Percentiles rank a stretch among this genome's conserved stretches.
These are phyloP conservation scores for Aegilops bicornis DNA, from an alignment of 176 grass and related monocot species.

Conservation along the genomic window DNA sequence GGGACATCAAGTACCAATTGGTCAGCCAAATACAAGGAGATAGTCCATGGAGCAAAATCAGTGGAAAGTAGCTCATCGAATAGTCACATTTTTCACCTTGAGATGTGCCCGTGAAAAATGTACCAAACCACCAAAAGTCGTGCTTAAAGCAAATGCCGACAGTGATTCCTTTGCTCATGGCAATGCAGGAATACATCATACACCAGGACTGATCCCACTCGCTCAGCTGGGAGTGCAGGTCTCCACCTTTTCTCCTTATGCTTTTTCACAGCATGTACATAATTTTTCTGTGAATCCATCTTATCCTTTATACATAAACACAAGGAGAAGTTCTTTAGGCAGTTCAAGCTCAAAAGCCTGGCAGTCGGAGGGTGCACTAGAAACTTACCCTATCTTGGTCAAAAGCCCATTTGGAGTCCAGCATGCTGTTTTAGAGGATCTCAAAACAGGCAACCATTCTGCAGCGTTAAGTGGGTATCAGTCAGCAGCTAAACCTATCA, in stretches of 20 bases:
- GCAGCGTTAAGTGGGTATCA: conserved; percentile 7
- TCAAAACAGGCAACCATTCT: conserved; percentile 14
- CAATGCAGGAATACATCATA: conserved; percentile 21
- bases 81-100: conserved; percentile 26
- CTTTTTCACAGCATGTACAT: conserved; percentile 36
- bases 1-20: conserved; percentile 20
- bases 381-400: conserved; percentile 26
- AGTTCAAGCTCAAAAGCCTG: not conserved
- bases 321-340: conserved; percentile 23
- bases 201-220: conserved; percentile 27
- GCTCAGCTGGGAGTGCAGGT: conserved; percentile 33
- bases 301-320: conserved; percentile 29
- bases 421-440: conserved; percentile 28
- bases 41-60: conserved; percentile 33
- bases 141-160: conserved; percentile 65
- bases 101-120: conserved; percentile 13
- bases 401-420: conserved; percentile 39
- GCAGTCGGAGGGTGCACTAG: conserved; percentile 8
- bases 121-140: conserved; percentile 50
- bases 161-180: conserved; percentile 21
- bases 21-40: conserved; percentile 43
- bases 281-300: conserved; percentile 29
- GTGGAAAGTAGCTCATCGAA: conserved; percentile 32
- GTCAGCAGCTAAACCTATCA: conserved; percentile 24
- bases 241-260: conserved; percentile 32